These are phyloP conservation scores for Reticulascus tulasneorum DNA, from an alignment of 2,329 filamentous ascomycete species.

Conservation along the genomic window DNA sequence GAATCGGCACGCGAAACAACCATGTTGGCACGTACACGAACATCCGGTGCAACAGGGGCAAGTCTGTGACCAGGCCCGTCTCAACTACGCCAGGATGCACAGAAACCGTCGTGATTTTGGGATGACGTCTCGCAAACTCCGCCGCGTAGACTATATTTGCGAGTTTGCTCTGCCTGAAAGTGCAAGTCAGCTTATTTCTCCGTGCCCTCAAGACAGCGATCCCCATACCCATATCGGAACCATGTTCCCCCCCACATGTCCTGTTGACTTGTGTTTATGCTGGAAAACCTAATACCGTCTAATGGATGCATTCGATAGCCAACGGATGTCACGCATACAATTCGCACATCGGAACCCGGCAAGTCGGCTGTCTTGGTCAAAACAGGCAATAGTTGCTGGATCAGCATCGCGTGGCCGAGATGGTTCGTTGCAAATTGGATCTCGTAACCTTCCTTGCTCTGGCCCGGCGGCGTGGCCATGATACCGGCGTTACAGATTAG, in stretches of 20 bases:
- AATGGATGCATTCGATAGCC: constrained; percentile 15
- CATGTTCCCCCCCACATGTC: too few relatives aligned
- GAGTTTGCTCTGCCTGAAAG: constrained; percentile 24
- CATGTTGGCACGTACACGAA: constrained; percentile 19
- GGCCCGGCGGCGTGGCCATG: constrained; percentile 5
- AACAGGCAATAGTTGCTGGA: constrained; percentile 20
- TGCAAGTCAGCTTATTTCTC: not conserved
- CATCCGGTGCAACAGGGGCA: constrained; percentile 19
- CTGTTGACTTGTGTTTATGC: constrained; percentile 4
- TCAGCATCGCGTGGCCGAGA: constrained; percentile 12
- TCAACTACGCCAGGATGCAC: constrained; percentile 25
- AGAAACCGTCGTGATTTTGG: constrained; percentile 21
- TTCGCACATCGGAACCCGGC: constrained; percentile 6
- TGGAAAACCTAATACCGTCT: constrained; percentile 6
- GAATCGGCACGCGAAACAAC: constrained; percentile 11
- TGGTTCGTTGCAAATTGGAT: constrained; percentile 21
- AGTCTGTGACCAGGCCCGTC: constrained; percentile 20
- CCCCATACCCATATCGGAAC: constrained; percentile 16
- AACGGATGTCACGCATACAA: constrained; percentile 7
- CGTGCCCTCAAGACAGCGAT: not conserved
- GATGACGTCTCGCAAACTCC: constrained; percentile 23
- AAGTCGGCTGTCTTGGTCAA: constrained; percentile 3
- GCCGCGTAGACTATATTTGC: constrained; percentile 26
- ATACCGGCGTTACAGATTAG: constrained; percentile 27
- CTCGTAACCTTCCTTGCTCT: constrained; percentile 19